Percentiles rank a stretch among this genome's conserved stretches.
phyloP scores from a whole-genome alignment of 352 stramenopile genomes.

The Phytophthora meadii region DNA sequence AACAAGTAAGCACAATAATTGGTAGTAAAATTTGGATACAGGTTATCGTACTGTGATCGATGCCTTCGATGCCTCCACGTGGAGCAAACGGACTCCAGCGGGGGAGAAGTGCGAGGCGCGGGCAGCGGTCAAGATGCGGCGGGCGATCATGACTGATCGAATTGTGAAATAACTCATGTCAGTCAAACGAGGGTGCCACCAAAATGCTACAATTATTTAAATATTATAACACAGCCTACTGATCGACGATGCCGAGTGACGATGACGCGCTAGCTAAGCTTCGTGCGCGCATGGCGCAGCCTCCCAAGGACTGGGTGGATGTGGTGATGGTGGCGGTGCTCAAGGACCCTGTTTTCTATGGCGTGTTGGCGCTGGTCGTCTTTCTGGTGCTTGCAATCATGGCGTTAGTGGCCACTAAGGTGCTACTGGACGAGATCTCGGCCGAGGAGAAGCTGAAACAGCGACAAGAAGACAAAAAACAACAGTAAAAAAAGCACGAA shows the following conservation, averaged over 20 bases:
- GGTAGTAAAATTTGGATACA: not conserved
- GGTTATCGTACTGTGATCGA: constrained; percentile 56
- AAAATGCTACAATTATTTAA: too few species aligned
- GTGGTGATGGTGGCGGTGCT: constrained; percentile 64
- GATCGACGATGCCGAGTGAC: constrained; percentile 12
- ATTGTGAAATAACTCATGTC: constrained; percentile 6
- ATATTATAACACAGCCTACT: not conserved
- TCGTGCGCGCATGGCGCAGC: constrained; percentile 54
- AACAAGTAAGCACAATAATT: not conserved
- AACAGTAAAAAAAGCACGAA: constrained; percentile 30
- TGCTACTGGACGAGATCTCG: constrained; percentile 67
- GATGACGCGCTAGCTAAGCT: constrained; percentile 42
- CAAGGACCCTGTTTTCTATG: constrained; percentile 74
- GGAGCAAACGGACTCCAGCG: constrained; percentile 40
- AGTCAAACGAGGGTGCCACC: too few species aligned
- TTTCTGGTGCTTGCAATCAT: constrained; percentile 60
- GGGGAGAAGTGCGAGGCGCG: constrained; percentile 25
- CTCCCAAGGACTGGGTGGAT: constrained; percentile 71
- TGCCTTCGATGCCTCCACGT: constrained; percentile 66
- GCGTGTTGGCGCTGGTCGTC: constrained; percentile 39
- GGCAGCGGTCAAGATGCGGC: constrained; percentile 24
- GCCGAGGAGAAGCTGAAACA: constrained; percentile 47
- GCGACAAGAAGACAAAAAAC: constrained; percentile 27
- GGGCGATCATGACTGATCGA: constrained; percentile 24
- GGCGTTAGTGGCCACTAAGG: constrained; percentile 64